phyloP scores from a whole-genome alignment of 257 asterid species.

The Nemophila menziesii region DNA sequence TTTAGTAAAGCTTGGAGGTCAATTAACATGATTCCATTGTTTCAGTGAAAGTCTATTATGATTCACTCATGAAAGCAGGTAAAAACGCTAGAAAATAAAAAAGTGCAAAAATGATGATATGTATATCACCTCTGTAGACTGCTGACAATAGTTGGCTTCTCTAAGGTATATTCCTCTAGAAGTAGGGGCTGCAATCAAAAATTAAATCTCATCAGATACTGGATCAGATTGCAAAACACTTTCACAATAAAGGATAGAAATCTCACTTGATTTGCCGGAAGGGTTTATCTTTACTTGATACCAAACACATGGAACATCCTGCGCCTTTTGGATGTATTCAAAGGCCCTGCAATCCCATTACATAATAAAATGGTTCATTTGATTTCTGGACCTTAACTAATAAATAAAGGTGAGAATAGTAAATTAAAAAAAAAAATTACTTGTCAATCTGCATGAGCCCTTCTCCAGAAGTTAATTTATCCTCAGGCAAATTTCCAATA shows the following conservation, averaged over 20 bases:
- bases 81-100: constrained; percentile 5
- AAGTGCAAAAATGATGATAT: constrained; percentile 11
- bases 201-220: neutral
- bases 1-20: constrained; percentile 1
- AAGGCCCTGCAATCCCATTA: constrained; percentile 62
- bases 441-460: constrained; percentile 98
- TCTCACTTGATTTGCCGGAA: constrained; percentile 66
- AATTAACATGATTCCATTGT: neutral
- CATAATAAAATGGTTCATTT: constrained; percentile 8
- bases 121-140: constrained; percentile 64
- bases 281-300: constrained; percentile 71
- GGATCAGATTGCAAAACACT: neutral
- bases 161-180: constrained; percentile 91
- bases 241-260: neutral
- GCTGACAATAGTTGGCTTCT: constrained; percentile 60
- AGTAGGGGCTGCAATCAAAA: constrained; percentile 53
- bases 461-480: constrained; percentile 81
- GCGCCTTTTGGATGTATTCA: constrained; percentile 64
- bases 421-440: constrained; percentile 47
- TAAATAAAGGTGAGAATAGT: constrained; percentile 16
- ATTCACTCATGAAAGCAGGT: neutral
- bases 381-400: constrained; percentile 10
- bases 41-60: neutral
- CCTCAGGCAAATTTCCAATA: constrained; percentile 70
- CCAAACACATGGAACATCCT: constrained; percentile 52